A percentile compares a stretch with the other conserved stretches of the same genome.
These are phyloP conservation scores for Trichoderma sp. DNA, from an alignment of 2,329 filamentous ascomycete genomes.

Conservation along the genomic window DNA sequence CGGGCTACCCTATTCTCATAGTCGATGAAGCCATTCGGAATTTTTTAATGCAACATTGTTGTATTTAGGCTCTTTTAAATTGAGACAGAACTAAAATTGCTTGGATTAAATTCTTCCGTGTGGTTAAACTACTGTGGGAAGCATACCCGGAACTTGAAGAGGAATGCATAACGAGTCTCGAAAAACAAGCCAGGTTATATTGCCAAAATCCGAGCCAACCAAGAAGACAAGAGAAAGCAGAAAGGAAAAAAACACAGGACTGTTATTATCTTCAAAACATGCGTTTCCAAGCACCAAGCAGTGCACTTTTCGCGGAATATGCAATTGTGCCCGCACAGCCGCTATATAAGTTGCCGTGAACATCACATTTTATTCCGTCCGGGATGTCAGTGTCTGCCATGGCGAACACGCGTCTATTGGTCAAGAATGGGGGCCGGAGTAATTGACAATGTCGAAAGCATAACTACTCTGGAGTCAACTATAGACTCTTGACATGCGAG, in stretches of 20 bases:
- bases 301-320: background rate
- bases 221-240: no score
- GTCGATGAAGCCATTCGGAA: no score
- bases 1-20: no score
- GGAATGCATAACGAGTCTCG: no score
- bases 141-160: no score
- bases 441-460: background rate
- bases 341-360: background rate
- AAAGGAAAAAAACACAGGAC: background rate
- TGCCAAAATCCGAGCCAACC: rapidly evolving
- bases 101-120: no score
- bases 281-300: background rate
- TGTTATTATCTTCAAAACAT: background rate
- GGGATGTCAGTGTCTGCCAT: background rate
- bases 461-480: background rate
- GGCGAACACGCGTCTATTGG: background rate
- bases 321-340: background rate
- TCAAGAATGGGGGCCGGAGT: background rate
- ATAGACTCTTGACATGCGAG: background rate
- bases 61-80: no score
- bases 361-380: background rate
- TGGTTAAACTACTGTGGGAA: no score
- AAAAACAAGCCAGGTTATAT: background rate
- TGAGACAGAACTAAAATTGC: no score
- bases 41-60: no score